phyloP scores from a whole-genome alignment of 139 green algal genomes.

The Chlorella ohadii region DNA sequence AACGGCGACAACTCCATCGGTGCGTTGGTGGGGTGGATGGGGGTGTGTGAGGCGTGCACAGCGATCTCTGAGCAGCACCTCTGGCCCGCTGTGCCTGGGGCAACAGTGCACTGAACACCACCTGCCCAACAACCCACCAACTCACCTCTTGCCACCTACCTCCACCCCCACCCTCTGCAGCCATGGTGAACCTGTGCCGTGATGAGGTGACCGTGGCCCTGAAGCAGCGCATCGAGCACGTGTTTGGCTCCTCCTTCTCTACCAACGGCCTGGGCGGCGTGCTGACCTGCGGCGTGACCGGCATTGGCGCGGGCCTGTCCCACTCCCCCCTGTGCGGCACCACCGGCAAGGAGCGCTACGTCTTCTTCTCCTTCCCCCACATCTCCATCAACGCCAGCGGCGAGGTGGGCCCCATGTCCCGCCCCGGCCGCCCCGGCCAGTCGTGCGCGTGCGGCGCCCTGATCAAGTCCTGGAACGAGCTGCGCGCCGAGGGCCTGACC shows the following conservation, averaged over 20 bases:
- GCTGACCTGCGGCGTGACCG: conserved; percentile 83
- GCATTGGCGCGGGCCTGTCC: conserved; percentile 63
- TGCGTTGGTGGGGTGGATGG: conserved; percentile 10
- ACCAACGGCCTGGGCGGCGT: conserved; percentile 85
- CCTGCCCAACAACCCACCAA: not conserved
- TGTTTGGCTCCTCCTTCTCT: conserved; percentile 84
- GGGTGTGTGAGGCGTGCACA: too few relatives aligned
- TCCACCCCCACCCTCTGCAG: conserved; percentile 36
- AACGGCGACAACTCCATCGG: conserved; percentile 85
- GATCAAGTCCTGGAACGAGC: conserved; percentile 42
- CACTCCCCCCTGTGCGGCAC: conserved; percentile 53
- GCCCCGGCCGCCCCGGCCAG: conserved; percentile 61
- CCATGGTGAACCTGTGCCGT: conserved; percentile 87
- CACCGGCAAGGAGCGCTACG: conserved; percentile 80
- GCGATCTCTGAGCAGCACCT: not conserved
- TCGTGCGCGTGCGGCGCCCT: conserved; percentile 88
- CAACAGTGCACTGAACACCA: too few relatives aligned
- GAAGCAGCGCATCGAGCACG: conserved; percentile 78
- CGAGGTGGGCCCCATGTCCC: conserved; percentile 70
- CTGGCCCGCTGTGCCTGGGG: too few relatives aligned
- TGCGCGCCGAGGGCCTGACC: conserved; percentile 49
- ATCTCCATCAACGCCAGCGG: conserved; percentile 82
- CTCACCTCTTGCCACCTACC: not conserved
- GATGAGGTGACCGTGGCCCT: conserved; percentile 84
- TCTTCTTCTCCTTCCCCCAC: conserved; percentile 94